Base-by-base conservation (phyloP, 2,329 filamentous ascomycete species). In the Pseudocercospora vitis region DNA sequence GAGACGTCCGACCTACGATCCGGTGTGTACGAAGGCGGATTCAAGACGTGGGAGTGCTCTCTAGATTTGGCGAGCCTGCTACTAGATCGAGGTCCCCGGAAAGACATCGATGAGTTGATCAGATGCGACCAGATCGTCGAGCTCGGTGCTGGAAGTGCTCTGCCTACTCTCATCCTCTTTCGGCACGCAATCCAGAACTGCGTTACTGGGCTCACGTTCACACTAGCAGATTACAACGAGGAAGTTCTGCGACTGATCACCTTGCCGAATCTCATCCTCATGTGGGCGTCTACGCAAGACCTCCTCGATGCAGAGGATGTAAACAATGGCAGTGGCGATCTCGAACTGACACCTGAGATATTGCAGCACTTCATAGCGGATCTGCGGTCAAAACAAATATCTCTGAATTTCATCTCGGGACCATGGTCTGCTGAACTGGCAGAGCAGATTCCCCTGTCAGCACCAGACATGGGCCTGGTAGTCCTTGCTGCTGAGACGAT, bases 41-140 rank as follows among this genome's bases (percentile, higher is more conserved):
- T 92, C 75, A 94, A 94, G 75, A 91, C 87, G 65, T 94, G 89
- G 89, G 89, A 94, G 74, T 91, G 88, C 72, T 89, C 86, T 55
- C 78, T 91, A 48, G 89, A 94, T 68, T 76, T 94, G 14, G 87
- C 89, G 47, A 88, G 84, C 66, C 82, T 87, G 45, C 67, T 78
- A 1, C 68, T 79, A 1, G 76, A 78, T 49, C 71, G 75, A 6
- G 76, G 76, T 3, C 76, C 75, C 0, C 64, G 76, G 5, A 77
- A 76, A 58, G 74, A 77, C 58, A 69, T 78, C 47, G 77, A 78
- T 54, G 77, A 79, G 57, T 61, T 80, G 7, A 66, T 71, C 14
- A 63, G 75, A 40, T 78, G 77, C 16, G 67, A 76, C 44, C 78
- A 82, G 58, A 70, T 79, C 7, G 64, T 80, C 12, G 78, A 80